Evolutionary conservation across 176 grass and related monocot species (phyloP).

Genomic region (Bromus sterilis): DNA sequence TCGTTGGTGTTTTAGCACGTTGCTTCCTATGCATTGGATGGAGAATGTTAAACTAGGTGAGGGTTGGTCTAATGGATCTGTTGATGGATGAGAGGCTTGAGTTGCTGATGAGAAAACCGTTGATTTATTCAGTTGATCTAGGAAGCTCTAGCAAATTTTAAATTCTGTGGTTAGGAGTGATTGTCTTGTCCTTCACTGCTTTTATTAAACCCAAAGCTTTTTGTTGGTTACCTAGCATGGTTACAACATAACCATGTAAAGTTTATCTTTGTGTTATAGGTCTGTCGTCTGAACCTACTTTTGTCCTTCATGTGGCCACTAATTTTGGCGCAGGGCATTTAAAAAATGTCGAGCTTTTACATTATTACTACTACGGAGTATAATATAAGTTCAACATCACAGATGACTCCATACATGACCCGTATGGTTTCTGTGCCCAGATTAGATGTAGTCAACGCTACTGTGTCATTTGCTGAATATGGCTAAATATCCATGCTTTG

Average conservation of each 20-base stretch:
- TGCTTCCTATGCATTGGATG: not conserved
- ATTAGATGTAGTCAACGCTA: not conserved
- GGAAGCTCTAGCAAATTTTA: slow-evolving; percentile 12
- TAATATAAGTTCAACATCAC: not conserved
- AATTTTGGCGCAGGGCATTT: not conserved
- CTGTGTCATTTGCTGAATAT: not conserved
- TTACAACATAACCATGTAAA: not conserved
- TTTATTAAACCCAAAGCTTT: not conserved
- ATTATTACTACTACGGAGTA: not conserved
- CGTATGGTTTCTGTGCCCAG: not conserved
- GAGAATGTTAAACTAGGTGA: not conserved
- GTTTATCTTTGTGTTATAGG: slow-evolving; percentile 5
- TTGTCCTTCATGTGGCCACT: slow-evolving; percentile 2
- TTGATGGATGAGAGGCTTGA: slow-evolving; percentile 19
- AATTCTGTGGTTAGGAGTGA: not conserved
- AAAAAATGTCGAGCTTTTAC: not conserved
- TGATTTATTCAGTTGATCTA: slow-evolving; percentile 29
- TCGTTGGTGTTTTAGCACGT: not conserved
- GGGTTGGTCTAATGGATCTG: not conserved
- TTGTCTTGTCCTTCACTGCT: not conserved
- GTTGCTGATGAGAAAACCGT: not conserved
- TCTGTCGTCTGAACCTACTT: slow-evolving; percentile 20
- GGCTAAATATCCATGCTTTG: not conserved
- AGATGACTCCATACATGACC: not conserved
- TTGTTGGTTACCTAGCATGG: slow-evolving; percentile 9